These are phyloP conservation scores for Populus hybrid DNA, from an alignment of 441 rosid genomes.

Conservation along the genomic window DNA sequence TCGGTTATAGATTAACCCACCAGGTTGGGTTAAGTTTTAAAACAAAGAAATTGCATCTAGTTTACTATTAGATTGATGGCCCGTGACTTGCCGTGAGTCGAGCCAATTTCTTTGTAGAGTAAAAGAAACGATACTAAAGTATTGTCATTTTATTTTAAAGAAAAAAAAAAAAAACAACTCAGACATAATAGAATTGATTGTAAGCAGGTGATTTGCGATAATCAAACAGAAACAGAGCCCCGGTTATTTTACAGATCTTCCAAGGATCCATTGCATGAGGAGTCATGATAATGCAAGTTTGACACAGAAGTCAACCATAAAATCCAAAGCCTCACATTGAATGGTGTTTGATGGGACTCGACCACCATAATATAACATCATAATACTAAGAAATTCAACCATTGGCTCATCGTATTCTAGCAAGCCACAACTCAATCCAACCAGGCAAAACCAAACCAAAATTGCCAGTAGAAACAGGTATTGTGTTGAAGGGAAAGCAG, in stretches of 20 bases:
- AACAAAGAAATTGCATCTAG: too few species aligned
- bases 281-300: background rate
- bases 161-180: too few species aligned
- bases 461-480: slow-evolving; percentile 1
- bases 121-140: too few species aligned
- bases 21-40: too few species aligned
- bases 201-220: background rate
- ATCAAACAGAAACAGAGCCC: background rate
- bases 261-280: background rate
- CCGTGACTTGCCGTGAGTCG: too few species aligned
- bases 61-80: too few species aligned
- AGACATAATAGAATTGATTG: background rate
- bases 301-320: background rate
- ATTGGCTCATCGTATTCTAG: background rate
- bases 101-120: too few species aligned
- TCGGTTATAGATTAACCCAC: too few species aligned
- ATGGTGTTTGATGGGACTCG: background rate
- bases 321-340: background rate
- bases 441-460: background rate
- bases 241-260: background rate
- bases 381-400: background rate
- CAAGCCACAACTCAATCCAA: background rate
- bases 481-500: background rate
- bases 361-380: background rate
- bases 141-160: too few species aligned